phyloP scores from a whole-genome alignment of 2,329 filamentous ascomycete species.

The Lasiodiplodia hormozganensis region DNA sequence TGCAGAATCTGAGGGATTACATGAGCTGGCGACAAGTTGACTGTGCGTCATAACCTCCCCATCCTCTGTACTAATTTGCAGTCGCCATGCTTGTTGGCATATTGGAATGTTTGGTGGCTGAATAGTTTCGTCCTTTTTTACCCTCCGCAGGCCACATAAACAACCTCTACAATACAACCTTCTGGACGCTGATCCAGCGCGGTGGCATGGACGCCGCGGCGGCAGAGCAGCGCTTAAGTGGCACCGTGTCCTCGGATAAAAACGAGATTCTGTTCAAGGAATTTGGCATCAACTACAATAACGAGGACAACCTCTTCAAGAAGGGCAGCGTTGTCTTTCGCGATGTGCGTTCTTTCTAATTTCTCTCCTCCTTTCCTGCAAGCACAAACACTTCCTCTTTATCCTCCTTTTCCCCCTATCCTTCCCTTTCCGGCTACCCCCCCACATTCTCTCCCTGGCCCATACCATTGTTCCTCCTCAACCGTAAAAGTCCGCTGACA shows the following conservation, averaged over 20 bases:
- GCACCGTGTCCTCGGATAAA: conserved; percentile 85
- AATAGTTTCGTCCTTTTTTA: not conserved
- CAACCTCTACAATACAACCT: conserved; percentile 97
- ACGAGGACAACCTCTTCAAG: conserved; percentile 88
- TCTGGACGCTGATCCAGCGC: conserved; percentile 85
- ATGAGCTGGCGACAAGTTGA: conserved; percentile 97
- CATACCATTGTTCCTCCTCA: not conserved
- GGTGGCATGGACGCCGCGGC: conserved; percentile 78
- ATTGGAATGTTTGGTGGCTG: not conserved
- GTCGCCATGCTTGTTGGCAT: too few species aligned
- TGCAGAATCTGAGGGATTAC: conserved; percentile 87
- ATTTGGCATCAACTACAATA: conserved; percentile 97
- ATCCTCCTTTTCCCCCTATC: too few species aligned
- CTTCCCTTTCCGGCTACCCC: not conserved
- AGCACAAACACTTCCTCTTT: too few species aligned
- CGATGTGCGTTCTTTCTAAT: conserved; percentile 58
- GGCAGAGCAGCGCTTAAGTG: conserved; percentile 81
- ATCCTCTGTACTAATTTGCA: too few species aligned
- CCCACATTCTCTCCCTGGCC: too few species aligned
- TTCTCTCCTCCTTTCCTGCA: not conserved
- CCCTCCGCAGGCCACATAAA: conserved; percentile 81
- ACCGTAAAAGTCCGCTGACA: not conserved
- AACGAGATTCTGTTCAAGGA: conserved; percentile 92
- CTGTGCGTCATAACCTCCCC: conserved; percentile 63
- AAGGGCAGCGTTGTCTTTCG: conserved; percentile 92